A percentile compares a stretch with the other conserved stretches of the same genome.
These are phyloP conservation scores for Emergomyces pasteurianus DNA, from an alignment of 2,329 filamentous ascomycete species.

Conservation along the genomic window DNA sequence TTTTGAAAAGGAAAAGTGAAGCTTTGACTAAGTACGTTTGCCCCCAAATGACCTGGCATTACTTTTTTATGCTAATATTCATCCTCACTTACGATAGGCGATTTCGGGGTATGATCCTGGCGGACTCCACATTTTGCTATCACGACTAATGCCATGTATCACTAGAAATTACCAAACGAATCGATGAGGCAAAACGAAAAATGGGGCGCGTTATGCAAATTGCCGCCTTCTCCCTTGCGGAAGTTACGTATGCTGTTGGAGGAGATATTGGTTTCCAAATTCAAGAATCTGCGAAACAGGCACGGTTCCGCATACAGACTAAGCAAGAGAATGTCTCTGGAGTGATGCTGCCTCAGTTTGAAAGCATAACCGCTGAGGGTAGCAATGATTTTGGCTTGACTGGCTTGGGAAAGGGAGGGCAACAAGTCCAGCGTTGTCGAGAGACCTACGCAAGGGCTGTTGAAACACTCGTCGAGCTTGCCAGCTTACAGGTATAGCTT, in stretches of 20 bases:
- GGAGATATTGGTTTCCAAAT: conserved; percentile 95
- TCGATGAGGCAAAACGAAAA: conserved; percentile 97
- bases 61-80: neutral
- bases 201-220: conserved; percentile 99
- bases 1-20: conserved; percentile 96
- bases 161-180: conserved; percentile 84
- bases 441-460: conserved; percentile 95
- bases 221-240: conserved; percentile 90
- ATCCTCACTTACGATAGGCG: conserved; percentile 45
- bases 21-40: conserved; percentile 77
- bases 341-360: conserved; percentile 86
- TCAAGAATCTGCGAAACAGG: conserved; percentile 86
- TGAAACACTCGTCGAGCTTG: conserved; percentile 88
- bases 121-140: neutral
- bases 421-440: conserved; percentile 87
- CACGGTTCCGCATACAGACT: conserved; percentile 82
- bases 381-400: conserved; percentile 95
- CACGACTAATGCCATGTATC: conserved; percentile 9
- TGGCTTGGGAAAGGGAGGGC: conserved; percentile 88
- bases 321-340: conserved; percentile 98
- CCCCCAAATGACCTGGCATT: neutral
- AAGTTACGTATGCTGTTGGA: conserved; percentile 93
- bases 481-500: conserved; percentile 63
- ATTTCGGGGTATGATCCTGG: conserved; percentile 58
- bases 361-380: conserved; percentile 77